Conservation (phyloP, 2,329 filamentous ascomycete species). For the Colletotrichum kahawae region DNA sequence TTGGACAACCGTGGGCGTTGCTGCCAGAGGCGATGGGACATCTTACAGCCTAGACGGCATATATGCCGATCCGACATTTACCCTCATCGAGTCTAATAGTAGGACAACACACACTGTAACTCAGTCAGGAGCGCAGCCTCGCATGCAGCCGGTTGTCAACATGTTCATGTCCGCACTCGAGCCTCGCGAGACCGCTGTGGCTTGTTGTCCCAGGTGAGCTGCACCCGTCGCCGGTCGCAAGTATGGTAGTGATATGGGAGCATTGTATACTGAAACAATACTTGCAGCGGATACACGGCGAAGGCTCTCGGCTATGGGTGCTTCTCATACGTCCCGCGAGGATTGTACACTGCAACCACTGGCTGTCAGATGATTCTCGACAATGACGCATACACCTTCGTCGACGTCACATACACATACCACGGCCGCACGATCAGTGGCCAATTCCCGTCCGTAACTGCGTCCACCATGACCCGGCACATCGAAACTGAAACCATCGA, state of each 20-base stretch:
- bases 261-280: neutral
- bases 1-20: neutral
- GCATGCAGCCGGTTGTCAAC: neutral
- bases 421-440: neutral
- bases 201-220: neutral
- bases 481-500: neutral
- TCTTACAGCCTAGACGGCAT: neutral
- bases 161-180: neutral
- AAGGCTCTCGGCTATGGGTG: neutral
- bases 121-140: neutral
- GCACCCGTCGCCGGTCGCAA: neutral
- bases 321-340: neutral
- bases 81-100: neutral
- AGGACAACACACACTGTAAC: neutral
- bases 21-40: neutral
- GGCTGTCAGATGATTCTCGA: neutral
- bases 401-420: neutral
- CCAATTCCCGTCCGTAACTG: neutral
- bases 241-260: too few relatives aligned
- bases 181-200: neutral
- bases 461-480: neutral
- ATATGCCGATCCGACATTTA: neutral
- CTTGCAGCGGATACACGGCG: neutral
- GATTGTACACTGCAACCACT: neutral
- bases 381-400: neutral